Evolutionary conservation across 352 stramenopile genomes (phyloP).

Genomic region (Pythium biforme): DNA sequence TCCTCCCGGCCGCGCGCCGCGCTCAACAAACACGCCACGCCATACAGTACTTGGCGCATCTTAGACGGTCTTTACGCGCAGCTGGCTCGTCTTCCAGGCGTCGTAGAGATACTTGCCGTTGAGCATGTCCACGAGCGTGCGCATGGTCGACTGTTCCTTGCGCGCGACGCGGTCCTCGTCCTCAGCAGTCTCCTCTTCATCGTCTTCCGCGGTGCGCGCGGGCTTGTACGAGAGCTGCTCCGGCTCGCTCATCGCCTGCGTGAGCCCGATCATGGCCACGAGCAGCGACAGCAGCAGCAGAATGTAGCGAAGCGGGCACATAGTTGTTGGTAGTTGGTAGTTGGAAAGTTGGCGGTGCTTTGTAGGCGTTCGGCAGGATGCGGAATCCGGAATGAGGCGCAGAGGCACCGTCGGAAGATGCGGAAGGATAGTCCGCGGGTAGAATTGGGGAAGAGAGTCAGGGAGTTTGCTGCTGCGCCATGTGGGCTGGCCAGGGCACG

Average conservation of each 20-base stretch:
- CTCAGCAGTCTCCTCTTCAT: constrained; percentile 29
- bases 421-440: not conserved
- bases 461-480: constrained; percentile 1
- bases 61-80: constrained; percentile 58
- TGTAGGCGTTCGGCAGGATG: not conserved
- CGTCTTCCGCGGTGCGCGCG: constrained; percentile 36
- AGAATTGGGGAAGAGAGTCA: constrained; percentile 9
- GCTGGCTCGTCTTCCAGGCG: constrained; percentile 64
- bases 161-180: constrained; percentile 36
- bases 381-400: not conserved
- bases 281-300: constrained; percentile 81
- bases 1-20: too few relatives aligned
- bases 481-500: constrained; percentile 17
- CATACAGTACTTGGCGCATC: not conserved
- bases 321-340: constrained; percentile 17
- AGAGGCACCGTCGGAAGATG: constrained; percentile 2
- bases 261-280: constrained; percentile 80
- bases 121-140: constrained; percentile 85
- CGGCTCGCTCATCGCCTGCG: constrained; percentile 74
- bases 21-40: not conserved
- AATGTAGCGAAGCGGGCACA: constrained; percentile 88
- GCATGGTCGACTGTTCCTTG: constrained; percentile 47
- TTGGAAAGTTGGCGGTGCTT: not conserved
- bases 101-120: constrained; percentile 88
- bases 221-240: constrained; percentile 51